A percentile compares a stretch with the other conserved stretches of the same genome.
Conservation (phyloP, 2,329 filamentous ascomycete genomes). For the Dactylellina cionopaga region DNA sequence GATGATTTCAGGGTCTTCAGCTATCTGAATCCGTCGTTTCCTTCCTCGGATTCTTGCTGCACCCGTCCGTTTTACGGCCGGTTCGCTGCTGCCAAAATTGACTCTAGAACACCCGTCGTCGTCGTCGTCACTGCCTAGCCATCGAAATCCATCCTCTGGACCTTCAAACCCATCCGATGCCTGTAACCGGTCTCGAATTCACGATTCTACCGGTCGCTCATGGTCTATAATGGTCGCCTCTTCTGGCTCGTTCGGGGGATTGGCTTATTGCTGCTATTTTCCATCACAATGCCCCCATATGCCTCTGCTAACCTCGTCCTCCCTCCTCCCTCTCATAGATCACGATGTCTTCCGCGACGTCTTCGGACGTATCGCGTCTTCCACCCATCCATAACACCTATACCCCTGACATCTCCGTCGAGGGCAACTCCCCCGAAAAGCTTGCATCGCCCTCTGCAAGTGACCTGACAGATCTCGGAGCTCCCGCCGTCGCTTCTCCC, state of each 20-base stretch:
- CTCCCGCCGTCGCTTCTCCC: conserved; percentile 29
- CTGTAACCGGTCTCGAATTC: conserved; percentile 44
- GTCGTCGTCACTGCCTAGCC: conserved; percentile 45
- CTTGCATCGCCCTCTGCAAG: conserved; percentile 36
- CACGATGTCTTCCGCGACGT: conserved; percentile 48
- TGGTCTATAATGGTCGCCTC: conserved; percentile 41
- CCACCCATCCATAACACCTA: conserved; percentile 50
- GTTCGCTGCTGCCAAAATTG: conserved; percentile 43
- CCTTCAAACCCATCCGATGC: conserved; percentile 36
- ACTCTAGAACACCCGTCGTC: conserved; percentile 41
- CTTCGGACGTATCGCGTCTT: conserved; percentile 52
- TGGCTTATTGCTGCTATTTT: conserved; percentile 41
- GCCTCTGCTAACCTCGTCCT: conserved; percentile 33
- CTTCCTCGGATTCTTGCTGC: conserved; percentile 29
- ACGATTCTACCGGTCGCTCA: conserved; percentile 33
- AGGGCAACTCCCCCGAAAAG: conserved; percentile 49
- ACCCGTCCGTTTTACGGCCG: conserved; percentile 22
- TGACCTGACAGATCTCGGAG: conserved; percentile 48
- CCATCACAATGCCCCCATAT: conserved; percentile 35
- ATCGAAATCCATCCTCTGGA: conserved; percentile 31
- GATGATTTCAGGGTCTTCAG: conserved; percentile 24
- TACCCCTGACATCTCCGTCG: conserved; percentile 47
- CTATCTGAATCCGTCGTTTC: conserved; percentile 26
- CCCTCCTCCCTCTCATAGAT: conserved; percentile 12
- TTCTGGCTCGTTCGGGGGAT: conserved; percentile 44